phyloP scores from a whole-genome alignment of 2,329 filamentous ascomycete genomes.

The Pseudopithomyces chartarum region DNA sequence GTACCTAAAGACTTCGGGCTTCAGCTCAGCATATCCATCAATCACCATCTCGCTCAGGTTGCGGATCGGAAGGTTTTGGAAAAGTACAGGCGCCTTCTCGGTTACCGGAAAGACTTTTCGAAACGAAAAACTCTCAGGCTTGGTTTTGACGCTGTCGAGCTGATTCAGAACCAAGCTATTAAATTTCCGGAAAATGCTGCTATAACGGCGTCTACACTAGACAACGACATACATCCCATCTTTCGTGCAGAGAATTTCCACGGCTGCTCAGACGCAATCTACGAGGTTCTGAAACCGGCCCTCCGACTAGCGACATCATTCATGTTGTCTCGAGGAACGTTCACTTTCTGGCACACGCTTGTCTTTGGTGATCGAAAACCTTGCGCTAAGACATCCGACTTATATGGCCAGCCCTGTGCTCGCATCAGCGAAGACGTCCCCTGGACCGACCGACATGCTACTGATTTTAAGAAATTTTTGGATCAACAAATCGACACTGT shows the following conservation, averaged over 20 bases:
- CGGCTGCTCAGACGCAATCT: constrained; percentile 44
- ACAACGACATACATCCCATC: constrained; percentile 43
- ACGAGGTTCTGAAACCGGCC: constrained; percentile 45
- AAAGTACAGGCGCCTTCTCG: constrained; percentile 44
- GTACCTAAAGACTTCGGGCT: constrained; percentile 45
- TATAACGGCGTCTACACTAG: constrained; percentile 33
- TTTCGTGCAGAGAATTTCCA: constrained; percentile 47
- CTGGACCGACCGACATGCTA: constrained; percentile 39
- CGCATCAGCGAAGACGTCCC: constrained; percentile 43
- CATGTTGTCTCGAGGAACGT: constrained; percentile 42
- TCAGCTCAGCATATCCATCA: constrained; percentile 45
- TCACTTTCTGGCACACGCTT: constrained; percentile 46
- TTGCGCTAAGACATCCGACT: constrained; percentile 34
- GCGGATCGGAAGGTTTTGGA: constrained; percentile 44
- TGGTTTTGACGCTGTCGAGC: constrained; percentile 46
- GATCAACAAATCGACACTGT: constrained; percentile 40
- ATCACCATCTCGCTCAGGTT: constrained; percentile 45
- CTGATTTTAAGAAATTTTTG: constrained; percentile 35
- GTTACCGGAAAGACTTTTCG: constrained; percentile 36
- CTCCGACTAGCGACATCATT: constrained; percentile 40
- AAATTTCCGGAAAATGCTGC: constrained; percentile 29
- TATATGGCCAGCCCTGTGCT: constrained; percentile 38
- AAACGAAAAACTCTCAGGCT: constrained; percentile 40
- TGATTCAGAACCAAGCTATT: constrained; percentile 47
- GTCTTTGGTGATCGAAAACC: constrained; percentile 42